Base-by-base conservation (phyloP, 2,329 filamentous ascomycete genomes). In the Fusarium sacchari region DNA sequence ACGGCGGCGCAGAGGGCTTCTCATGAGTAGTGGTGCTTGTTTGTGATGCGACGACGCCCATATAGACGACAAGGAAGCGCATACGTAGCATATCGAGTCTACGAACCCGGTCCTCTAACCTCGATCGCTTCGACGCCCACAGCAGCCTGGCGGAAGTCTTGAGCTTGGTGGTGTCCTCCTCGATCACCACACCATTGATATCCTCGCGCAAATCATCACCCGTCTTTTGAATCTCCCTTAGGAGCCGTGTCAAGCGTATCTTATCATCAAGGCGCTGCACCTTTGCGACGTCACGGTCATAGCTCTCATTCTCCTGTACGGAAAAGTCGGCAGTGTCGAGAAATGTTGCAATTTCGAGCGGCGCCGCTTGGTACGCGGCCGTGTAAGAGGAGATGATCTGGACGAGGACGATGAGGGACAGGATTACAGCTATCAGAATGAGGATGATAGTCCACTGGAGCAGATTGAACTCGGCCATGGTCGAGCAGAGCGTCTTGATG, bases 11-110 rank as follows among this genome's bases (percentile, higher is more conserved):
- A 49, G 57, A 60, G 42, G 82, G 78, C 67, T 82, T 84, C 59
- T 81, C 80, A 40, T 80, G 76, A 52, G 76, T 75, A 57, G 80
- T 39, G 44, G 67, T 60, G 47, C 76, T 67, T 28, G 70, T 60
- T 60, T 77, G 76, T 58, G 80, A 81, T 40, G 82, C 79, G 60
- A 91, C 84, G 68, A 90, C 86, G 71, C 89, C 88, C 88, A 92
- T 88, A 79, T 90, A 91, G 42, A 90, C 85, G 40, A 91, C 88
- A 37, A 92, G 81, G 77, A 92, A 91, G 69, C 90, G 87, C 88
- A 90, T 91, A 78, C 90, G 86, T 78, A 92, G 79, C 76, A 91
- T 80, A 74, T 92, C 90, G 44, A 92, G 82, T 52, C 89, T 84
- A 62, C 88, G 85, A 60, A 91, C 83, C 58, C 88, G 86, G 72